Evolutionary conservation across 371 early-diverging fungal species (phyloP), one percentile per base, ranked within the genome.

Genomic region (Zychaea mexicana): DNA sequence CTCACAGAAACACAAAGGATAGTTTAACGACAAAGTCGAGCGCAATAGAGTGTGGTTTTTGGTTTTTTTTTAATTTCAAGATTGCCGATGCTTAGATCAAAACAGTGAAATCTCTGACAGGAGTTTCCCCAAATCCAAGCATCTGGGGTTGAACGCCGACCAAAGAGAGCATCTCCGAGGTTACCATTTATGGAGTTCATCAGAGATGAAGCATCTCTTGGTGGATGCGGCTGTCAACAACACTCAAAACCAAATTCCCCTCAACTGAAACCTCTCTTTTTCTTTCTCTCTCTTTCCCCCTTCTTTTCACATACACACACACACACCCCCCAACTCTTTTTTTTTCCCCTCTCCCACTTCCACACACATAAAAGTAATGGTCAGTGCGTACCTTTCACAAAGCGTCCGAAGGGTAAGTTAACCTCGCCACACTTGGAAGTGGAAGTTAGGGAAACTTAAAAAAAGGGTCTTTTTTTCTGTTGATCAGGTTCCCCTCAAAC

Each of bases 301-400:
- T 42, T 52, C 38, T 52, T 60, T 30, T 31, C 32, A 36, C 56
- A 33, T 47, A 33, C 39, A 3, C 59, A 39, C 13, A 22, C 24
- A 13, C 24, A 30, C 15, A 33, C 6, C 59, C 42, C 59, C 46
- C 22, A 33, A 64, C 46, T 64, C 57, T 61, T 57, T 42, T 42
- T 42, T 42, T 3, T 15, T 7, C n/a, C n/a, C n/a, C 0, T 36
- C 15, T 38, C 15, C 7, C n/a, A n/a, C n/a, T n/a, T n/a, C n/a
- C n/a, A n/a, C n/a, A n/a, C n/a, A n/a, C n/a, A n/a, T n/a, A n/a
- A n/a, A 19, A 19, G 53, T 28, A 12, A 69, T 69, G 70, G 64
- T 70, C 15, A 54, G 70, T 61, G 67, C 73, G 38, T 73, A 57
- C 30, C 54, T 61, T 52, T 52, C 62, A 53, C 62, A 61, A 28